phyloP scores from a whole-genome alignment of 371 early-diverging fungal genomes.

The Apophysomyces sp. region DNA sequence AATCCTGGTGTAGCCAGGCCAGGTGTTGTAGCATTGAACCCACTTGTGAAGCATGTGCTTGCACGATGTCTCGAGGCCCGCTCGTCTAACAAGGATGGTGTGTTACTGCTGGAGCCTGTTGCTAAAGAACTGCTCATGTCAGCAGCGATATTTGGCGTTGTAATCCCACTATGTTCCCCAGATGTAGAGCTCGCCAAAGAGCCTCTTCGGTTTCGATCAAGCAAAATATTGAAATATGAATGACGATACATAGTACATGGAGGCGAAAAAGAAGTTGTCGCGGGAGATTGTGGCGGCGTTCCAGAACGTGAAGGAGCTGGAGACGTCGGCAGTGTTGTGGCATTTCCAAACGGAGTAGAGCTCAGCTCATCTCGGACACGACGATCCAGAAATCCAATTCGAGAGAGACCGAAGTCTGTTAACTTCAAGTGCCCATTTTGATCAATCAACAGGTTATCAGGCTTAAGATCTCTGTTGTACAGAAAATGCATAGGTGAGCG shows the following conservation, averaged over 20 bases:
- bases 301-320: conserved; percentile 46
- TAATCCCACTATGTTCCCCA: conserved; percentile 8
- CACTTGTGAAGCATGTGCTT: conserved; percentile 18
- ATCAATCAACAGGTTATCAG: conserved; percentile 90
- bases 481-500: background rate
- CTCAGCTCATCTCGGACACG: conserved; percentile 65
- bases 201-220: conserved; percentile 28
- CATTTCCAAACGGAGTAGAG: conserved; percentile 19
- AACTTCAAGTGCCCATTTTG: conserved; percentile 90
- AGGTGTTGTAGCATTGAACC: conserved; percentile 2
- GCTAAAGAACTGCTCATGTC: background rate
- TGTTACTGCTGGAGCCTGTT: background rate
- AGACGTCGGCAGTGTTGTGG: conserved; percentile 29
- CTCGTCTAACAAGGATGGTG: background rate
- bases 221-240: conserved; percentile 25
- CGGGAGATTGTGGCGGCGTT: conserved; percentile 36
- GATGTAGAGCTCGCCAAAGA: conserved; percentile 26
- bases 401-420: conserved; percentile 94
- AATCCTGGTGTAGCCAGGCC: conserved; percentile 20
- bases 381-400: conserved; percentile 84
- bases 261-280: conserved; percentile 8
- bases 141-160: background rate
- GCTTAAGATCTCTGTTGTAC: conserved; percentile 77
- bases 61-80: conserved; percentile 13
- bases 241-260: conserved; percentile 24